Base-by-base conservation (phyloP, 768 basidiomycete genomes). In the Russula sp. region DNA sequence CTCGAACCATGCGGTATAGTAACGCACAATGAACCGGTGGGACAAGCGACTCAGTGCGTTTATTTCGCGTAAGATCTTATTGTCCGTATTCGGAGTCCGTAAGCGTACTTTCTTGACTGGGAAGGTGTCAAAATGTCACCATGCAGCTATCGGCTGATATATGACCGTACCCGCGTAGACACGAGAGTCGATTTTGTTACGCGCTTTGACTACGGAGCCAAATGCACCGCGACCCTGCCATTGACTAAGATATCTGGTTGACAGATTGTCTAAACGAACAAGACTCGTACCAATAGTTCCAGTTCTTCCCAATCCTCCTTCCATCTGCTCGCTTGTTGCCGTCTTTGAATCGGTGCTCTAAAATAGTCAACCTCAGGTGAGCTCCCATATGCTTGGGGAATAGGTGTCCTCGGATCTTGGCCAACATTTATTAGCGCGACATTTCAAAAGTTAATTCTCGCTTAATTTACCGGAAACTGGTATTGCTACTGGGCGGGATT, bases 281-380 rank as follows among this genome's bases (percentile, higher is more conserved):
- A 70, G 40, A 55, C 70, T 56, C 52, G 8, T 70, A 87, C 92
- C 71, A 96, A 71, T 36, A 93, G 78, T 72, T 96, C 94, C 10
- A 97, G 76, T 72, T 96, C 94, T 71, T 95, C 92, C 86, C 92
- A 98, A 69, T 98, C 94, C 59, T 92, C 88, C 70, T 91, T 90
- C 85, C 93, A 98, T 63, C 94, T 77, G 70, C 92, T 94, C 3
- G 81, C 73, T 18, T 86, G 84, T 34, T 83, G 79, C 30, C 80
- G 73, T 28, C 66, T 70, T 57, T 61, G 71, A 11, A 74, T 68
- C 14, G 81, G 78, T 66, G 74, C 70, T 53, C 76, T 75, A 72
- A 86, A 86, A 71, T 86, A 88, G 48, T 86, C 87, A 9, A 79
- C 78, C 57, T 90, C 87, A 0, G 90, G 89, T 0, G 89, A 88